These are phyloP conservation scores for Solanum neorickii DNA, from an alignment of 257 asterid genomes.

Conservation along the genomic window DNA sequence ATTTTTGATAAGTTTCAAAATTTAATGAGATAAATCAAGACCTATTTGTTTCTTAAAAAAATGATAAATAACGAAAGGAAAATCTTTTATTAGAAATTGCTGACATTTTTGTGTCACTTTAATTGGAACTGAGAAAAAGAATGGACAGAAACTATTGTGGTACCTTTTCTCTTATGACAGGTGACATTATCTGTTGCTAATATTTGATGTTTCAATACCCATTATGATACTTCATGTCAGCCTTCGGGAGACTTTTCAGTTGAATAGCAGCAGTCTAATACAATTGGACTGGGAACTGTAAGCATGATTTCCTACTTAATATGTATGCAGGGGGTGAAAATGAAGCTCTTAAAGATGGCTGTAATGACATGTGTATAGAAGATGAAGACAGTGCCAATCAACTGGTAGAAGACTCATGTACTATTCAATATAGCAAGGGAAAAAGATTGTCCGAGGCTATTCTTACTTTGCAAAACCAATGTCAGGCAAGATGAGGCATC, in stretches of 20 bases:
- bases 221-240: background rate
- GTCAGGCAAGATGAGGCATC: slow-evolving; percentile 8
- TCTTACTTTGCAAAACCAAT: background rate
- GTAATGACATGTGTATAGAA: background rate
- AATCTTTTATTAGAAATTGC: background rate
- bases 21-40: background rate
- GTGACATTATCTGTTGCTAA: background rate
- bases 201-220: background rate
- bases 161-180: background rate
- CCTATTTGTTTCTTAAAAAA: background rate
- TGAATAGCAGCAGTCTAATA: background rate
- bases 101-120: background rate
- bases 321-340: background rate
- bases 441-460: background rate
- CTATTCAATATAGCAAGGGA: background rate
- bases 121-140: background rate
- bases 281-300: background rate
- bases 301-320: background rate
- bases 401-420: background rate
- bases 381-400: background rate
- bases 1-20: background rate
- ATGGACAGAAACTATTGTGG: background rate
- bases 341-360: background rate
- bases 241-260: background rate
- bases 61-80: background rate